Conservation (phyloP, 805 yeast genomes). For the Spathaspora hagerdaliae region DNA sequence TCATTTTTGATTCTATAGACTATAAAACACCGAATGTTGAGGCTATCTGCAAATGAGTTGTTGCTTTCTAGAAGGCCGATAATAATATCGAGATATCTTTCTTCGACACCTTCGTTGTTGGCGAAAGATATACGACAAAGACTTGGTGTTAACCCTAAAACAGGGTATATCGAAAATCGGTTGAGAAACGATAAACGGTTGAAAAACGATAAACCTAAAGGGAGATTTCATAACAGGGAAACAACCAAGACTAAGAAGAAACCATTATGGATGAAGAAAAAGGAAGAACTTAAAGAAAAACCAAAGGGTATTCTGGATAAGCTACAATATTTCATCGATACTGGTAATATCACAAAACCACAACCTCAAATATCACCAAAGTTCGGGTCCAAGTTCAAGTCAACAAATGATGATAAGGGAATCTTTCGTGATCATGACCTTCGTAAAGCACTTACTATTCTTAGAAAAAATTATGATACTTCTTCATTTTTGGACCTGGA, state of each 20-base stretch:
- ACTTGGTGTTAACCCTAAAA: too few relatives aligned
- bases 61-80: not conserved
- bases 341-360: slow-evolving; percentile 17
- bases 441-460: slow-evolving; percentile 21
- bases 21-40: not conserved
- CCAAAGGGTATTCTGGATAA: slow-evolving; percentile 9
- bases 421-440: slow-evolving; percentile 4
- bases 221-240: too few relatives aligned
- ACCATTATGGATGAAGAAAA: too few relatives aligned
- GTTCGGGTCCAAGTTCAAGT: not conserved
- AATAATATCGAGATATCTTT: not conserved
- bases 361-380: not conserved
- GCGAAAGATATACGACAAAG: not conserved
- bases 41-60: not conserved
- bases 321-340: slow-evolving; percentile 23
- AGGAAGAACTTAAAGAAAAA: too few relatives aligned
- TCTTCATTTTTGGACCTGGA: slow-evolving; percentile 17
- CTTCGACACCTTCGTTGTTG: not conserved
- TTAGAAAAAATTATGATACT: slow-evolving; percentile 28
- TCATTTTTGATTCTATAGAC: not conserved
- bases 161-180: too few relatives aligned
- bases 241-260: too few relatives aligned
- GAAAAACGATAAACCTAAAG: too few relatives aligned
- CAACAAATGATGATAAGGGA: not conserved
- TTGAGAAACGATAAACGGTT: too few relatives aligned